These are phyloP conservation scores for Avicennia marina DNA, from an alignment of 257 asterid genomes.

Conservation along the genomic window DNA sequence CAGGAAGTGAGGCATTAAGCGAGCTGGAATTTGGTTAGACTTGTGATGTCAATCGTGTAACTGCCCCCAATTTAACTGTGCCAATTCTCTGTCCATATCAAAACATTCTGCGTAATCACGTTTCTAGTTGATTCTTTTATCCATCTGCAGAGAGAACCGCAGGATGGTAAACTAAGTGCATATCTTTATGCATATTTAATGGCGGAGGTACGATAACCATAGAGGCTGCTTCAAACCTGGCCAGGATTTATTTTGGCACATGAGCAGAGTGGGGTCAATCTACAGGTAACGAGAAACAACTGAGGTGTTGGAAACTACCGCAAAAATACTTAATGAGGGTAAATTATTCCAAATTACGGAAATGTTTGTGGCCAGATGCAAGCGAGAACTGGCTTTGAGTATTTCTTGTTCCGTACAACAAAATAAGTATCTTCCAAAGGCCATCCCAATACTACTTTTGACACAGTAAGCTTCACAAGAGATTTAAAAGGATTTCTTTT, in stretches of 20 bases:
- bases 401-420: too few relatives aligned
- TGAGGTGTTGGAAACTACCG: slow-evolving; percentile 36
- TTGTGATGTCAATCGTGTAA: too few relatives aligned
- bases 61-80: too few relatives aligned
- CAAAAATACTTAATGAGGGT: too few relatives aligned
- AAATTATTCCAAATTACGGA: too few relatives aligned
- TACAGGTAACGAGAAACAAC: too few relatives aligned
- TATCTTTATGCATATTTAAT: slow-evolving; percentile 39
- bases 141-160: slow-evolving; percentile 59
- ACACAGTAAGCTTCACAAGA: too few relatives aligned
- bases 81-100: too few relatives aligned
- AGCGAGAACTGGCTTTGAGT: too few relatives aligned
- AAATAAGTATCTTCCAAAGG: too few relatives aligned
- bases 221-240: slow-evolving; percentile 52
- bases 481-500: slow-evolving; percentile 47
- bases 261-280: slow-evolving; percentile 61
- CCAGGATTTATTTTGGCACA: slow-evolving; percentile 77
- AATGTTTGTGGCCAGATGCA: too few relatives aligned
- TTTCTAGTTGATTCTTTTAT: not conserved
- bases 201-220: slow-evolving; percentile 36
- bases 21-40: not conserved
- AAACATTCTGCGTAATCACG: not conserved
- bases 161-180: slow-evolving; percentile 57
- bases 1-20: not conserved
- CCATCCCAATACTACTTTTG: too few relatives aligned